Percentiles rank a stretch among this genome's conserved stretches.
Evolutionary conservation across 495 filamentous ascomycete species (phyloP).

Genomic region (Hypoxylon perforatum): DNA sequence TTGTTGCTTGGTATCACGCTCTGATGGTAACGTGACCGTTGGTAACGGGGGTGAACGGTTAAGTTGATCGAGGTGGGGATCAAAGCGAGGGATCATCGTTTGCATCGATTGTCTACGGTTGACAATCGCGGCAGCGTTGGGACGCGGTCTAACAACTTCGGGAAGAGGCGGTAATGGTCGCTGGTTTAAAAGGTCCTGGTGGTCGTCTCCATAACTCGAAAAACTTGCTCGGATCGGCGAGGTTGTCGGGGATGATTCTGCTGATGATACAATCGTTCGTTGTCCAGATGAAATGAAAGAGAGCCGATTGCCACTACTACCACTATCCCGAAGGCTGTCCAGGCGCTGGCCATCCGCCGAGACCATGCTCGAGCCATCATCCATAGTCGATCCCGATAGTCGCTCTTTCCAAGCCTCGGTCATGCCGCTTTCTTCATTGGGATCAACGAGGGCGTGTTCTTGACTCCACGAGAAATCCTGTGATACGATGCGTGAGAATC

Average conservation of each 20-base stretch:
- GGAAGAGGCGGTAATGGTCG: slow-evolving; percentile 24
- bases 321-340: slow-evolving; percentile 61
- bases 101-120: slow-evolving; percentile 65
- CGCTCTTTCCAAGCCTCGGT: slow-evolving; percentile 23
- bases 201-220: slow-evolving; percentile 51
- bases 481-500: slow-evolving; percentile 52
- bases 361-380: slow-evolving; percentile 59
- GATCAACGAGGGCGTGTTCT: slow-evolving; percentile 36
- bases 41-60: slow-evolving; percentile 16
- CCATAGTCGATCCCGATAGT: slow-evolving; percentile 40
- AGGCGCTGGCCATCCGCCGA: slow-evolving; percentile 63
- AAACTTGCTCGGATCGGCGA: slow-evolving; percentile 62
- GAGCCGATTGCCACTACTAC: slow-evolving; percentile 62
- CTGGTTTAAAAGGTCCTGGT: slow-evolving; percentile 31
- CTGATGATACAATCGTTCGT: slow-evolving; percentile 65
- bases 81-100: slow-evolving; percentile 55
- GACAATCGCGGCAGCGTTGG: slow-evolving; percentile 63
- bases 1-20: slow-evolving; percentile 34
- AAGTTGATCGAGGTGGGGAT: slow-evolving; percentile 45
- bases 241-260: slow-evolving; percentile 62
- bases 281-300: slow-evolving; percentile 71
- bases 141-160: slow-evolving; percentile 55
- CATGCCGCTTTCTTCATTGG: slow-evolving; percentile 28
- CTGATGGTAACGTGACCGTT: slow-evolving; percentile 16
- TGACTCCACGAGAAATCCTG: slow-evolving; percentile 49